Conservation (phyloP, 805 yeast genomes). For the Komagataella kurtzmanii region DNA sequence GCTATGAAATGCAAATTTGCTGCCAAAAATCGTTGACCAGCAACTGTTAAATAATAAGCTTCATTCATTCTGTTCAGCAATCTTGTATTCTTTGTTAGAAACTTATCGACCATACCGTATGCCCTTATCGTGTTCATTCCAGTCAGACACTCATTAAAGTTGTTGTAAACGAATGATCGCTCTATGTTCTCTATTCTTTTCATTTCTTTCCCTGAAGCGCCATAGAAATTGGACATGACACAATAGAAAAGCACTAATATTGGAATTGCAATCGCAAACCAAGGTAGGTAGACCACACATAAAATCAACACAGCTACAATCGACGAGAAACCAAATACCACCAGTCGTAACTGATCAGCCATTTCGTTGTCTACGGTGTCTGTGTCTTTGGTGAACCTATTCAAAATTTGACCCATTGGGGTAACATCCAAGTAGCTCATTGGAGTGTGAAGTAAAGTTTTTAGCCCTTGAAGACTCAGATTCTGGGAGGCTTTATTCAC, state of each 20-base stretch:
- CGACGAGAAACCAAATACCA: conserved; percentile 33
- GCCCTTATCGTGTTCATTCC: conserved; percentile 36
- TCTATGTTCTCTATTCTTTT: conserved; percentile 34
- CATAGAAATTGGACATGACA: conserved; percentile 28
- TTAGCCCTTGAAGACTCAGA: conserved; percentile 49
- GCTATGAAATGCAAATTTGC: conserved; percentile 38
- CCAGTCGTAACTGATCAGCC: conserved; percentile 54
- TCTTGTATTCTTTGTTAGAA: conserved; percentile 22
- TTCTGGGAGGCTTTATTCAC: conserved; percentile 38
- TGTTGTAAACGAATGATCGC: conserved; percentile 33
- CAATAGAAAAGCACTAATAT: conserved; percentile 26
- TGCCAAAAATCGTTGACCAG: conserved; percentile 53
- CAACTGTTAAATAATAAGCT: conserved; percentile 30
- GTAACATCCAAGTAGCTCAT: conserved; percentile 78
- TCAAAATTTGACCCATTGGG: conserved; percentile 77
- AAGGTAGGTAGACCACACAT: conserved; percentile 37
- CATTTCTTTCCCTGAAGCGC: conserved; percentile 32
- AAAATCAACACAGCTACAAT: conserved; percentile 18
- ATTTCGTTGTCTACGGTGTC: conserved; percentile 74
- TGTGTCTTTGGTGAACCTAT: conserved; percentile 79
- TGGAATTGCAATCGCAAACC: conserved; percentile 44
- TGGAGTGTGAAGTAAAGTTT: conserved; percentile 57
- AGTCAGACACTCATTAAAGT: conserved; percentile 32
- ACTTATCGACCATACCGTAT: conserved; percentile 17
- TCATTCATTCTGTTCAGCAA: conserved; percentile 29